Base-by-base conservation (phyloP, 495 filamentous ascomycete genomes). In the Aspergillus incahuasiensis region DNA sequence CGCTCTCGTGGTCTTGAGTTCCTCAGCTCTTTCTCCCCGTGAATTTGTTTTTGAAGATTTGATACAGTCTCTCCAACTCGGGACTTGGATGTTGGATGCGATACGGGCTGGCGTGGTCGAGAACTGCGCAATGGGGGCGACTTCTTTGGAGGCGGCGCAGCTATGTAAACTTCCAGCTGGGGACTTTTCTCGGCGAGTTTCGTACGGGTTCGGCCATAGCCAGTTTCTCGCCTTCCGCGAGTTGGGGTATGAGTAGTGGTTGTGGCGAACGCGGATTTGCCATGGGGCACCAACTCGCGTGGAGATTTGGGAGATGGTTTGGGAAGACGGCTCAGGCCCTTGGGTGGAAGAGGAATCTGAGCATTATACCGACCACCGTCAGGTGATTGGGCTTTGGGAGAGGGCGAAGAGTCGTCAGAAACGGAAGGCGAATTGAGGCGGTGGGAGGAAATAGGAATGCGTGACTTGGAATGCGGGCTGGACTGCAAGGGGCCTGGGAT, bases 91-190 rank as follows among this genome's bases (percentile, higher is more conserved):
- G 82, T 81, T 1, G 86, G 84, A 40, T 82, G 77, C 28, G 90
- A 90, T 28, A 95, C 85, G 9, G 88, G 86, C 67, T 89, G 86
- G 25, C 91, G 78, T 18, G 89, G 88, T 39, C 89, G 79, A 9
- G 91, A 95, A 59, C 90, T 92, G 54, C 91, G 82, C 19, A 96
- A 73, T 12, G 84, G 86, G 0, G 91, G 91, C 5, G 86, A 89
- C 52, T 80, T 81, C 52, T 84, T 83, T 6, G 79, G 79, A 28
- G 71, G 76, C 11, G 85, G 82, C 16, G 79, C 77, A 49, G 81
- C 78, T 57, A 90, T 85, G 70, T 86, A 86, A n/a, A 84, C 86
- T 50, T 80, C 76, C 15, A 88, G 65, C 40, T 72, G 79, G 20
- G 78, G 76, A 51, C 74, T 79, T 53, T 68, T 77, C 16, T 71